phyloP scores from a whole-genome alignment of 805 yeast genomes.

The Myxozyma mucilagina region DNA sequence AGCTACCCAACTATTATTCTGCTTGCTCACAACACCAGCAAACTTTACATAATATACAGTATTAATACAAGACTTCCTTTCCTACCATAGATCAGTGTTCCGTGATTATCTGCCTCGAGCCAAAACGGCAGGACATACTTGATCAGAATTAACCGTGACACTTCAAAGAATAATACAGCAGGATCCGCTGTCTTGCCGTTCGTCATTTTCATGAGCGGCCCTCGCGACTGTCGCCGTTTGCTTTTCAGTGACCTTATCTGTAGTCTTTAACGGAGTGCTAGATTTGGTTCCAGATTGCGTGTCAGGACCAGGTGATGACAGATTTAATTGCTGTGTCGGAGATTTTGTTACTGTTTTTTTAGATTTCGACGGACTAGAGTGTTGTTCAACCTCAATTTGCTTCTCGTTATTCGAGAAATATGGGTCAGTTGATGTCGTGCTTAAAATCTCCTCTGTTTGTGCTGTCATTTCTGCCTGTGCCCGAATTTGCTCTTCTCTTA shows the following conservation, averaged over 20 bases:
- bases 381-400: background rate
- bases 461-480: constrained; percentile 13
- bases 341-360: background rate
- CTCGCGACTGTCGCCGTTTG: background rate
- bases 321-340: background rate
- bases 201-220: background rate
- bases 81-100: too few relatives aligned
- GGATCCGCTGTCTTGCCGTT: background rate
- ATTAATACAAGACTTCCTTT: too few relatives aligned
- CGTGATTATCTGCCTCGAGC: background rate
- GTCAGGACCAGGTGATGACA: background rate
- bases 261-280: background rate
- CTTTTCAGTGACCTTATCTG: background rate
- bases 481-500: background rate
- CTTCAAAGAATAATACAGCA: background rate
- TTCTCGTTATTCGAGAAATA: background rate
- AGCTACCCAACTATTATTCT: too few relatives aligned
- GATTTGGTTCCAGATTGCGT: background rate
- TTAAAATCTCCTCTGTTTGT: constrained; percentile 13
- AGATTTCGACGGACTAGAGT: background rate
- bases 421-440: background rate
- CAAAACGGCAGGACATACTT: background rate
- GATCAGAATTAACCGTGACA: background rate
- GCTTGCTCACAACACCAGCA: too few relatives aligned
- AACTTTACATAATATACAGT: too few relatives aligned